Percentiles rank a stretch among this genome's conserved stretches.
Evolutionary conservation across 139 green algal species (phyloP).

Genomic region (Picochlorum sp.): DNA sequence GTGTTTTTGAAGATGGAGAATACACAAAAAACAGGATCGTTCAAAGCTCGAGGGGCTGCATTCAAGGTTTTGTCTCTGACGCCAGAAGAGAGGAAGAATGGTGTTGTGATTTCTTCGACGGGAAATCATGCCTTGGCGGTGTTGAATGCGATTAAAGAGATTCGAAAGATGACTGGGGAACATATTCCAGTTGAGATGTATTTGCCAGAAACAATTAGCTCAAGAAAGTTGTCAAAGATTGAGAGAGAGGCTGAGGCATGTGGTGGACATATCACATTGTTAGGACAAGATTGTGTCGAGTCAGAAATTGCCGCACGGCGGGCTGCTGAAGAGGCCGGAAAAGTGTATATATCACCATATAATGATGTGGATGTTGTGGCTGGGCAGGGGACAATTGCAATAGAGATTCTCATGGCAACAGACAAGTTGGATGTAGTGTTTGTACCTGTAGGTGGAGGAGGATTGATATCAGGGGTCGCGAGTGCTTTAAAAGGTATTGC

Average conservation of each 20-base stretch:
- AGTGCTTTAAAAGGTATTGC: slow-evolving; percentile 40
- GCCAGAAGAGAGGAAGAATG: slow-evolving; percentile 16
- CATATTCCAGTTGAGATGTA: slow-evolving; percentile 27
- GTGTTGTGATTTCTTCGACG: slow-evolving; percentile 41
- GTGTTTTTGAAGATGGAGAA: slow-evolving; percentile 44
- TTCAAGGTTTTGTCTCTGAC: slow-evolving; percentile 37
- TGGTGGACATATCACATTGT: slow-evolving; percentile 14
- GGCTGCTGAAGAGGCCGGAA: slow-evolving; percentile 17
- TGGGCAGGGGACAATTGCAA: slow-evolving; percentile 43
- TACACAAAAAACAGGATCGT: slow-evolving; percentile 42
- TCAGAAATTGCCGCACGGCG: slow-evolving; percentile 31
- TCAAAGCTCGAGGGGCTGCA: slow-evolving; percentile 41
- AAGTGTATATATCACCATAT: slow-evolving; percentile 45
- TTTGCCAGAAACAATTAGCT: slow-evolving; percentile 30
- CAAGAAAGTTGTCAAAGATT: slow-evolving; percentile 37
- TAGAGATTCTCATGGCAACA: slow-evolving; percentile 45
- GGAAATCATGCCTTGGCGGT: slow-evolving; percentile 60
- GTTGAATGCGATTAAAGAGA: slow-evolving; percentile 26
- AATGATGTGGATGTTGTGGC: slow-evolving; percentile 47
- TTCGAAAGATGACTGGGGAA: background rate
- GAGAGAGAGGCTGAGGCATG: slow-evolving; percentile 2
- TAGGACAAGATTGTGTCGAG: slow-evolving; percentile 37
- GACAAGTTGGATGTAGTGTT: slow-evolving; percentile 34
- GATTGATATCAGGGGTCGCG: slow-evolving; percentile 46
- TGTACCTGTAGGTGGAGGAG: slow-evolving; percentile 59